Conservation (phyloP, 1,139 yeast genomes). For the Saccharomyces pastorianus region DNA sequence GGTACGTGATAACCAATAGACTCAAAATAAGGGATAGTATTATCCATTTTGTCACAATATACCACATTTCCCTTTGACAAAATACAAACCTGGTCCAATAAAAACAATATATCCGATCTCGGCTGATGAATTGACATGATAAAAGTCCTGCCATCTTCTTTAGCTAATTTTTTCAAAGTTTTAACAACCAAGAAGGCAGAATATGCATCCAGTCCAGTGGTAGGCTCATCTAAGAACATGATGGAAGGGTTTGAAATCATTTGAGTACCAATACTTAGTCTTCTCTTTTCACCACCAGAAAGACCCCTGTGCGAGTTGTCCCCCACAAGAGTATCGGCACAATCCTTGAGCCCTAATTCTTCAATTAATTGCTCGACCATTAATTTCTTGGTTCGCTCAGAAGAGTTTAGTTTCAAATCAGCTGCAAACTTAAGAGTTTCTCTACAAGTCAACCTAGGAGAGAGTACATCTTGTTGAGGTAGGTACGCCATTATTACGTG, state of each 20-base stretch:
- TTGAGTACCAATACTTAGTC: conserved; percentile 74
- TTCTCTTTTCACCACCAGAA: conserved; percentile 80
- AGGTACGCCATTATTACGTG: conserved; percentile 48
- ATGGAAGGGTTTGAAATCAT: conserved; percentile 68
- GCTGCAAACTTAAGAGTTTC: conserved; percentile 69
- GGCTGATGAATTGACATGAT: conserved; percentile 81
- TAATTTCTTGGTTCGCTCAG: conserved; percentile 36
- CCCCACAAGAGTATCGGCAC: conserved; percentile 50
- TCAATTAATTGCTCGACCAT: conserved; percentile 53
- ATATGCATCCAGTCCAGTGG: conserved; percentile 79
- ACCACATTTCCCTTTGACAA: conserved; percentile 58
- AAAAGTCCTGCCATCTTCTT: conserved; percentile 60
- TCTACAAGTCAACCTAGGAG: conserved; percentile 61
- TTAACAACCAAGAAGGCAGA: conserved; percentile 62
- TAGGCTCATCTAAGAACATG: conserved; percentile 78
- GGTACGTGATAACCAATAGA: conserved; percentile 42
- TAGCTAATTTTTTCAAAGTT: conserved; percentile 49
- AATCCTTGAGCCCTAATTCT: conserved; percentile 54
- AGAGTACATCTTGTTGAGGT: conserved; percentile 66
- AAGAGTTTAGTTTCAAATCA: conserved; percentile 49
- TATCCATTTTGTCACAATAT: conserved; percentile 46
- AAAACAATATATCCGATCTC: conserved; percentile 59
- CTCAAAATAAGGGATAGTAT: conserved; percentile 47
- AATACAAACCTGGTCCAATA: conserved; percentile 67
- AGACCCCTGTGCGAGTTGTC: conserved; percentile 41